A percentile compares a stretch with the other conserved stretches of the same genome.
phyloP scores from a whole-genome alignment of 2,329 filamentous ascomycete species.

The Venturia asperata region DNA sequence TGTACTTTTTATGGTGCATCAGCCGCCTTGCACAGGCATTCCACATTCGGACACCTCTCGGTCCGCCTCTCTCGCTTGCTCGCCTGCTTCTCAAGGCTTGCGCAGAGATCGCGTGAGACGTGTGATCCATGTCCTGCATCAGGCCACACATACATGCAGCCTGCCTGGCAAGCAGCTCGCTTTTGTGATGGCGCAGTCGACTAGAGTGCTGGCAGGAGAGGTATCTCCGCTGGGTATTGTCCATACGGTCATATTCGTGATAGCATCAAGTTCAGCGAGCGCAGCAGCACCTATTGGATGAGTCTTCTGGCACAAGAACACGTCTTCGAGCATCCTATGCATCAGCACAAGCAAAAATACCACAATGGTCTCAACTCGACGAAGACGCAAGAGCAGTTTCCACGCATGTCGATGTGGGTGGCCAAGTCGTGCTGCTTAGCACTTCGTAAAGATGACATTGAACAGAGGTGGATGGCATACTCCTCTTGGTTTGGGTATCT shows the following conservation, averaged over 20 bases:
- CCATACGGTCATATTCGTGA: conserved; percentile 6
- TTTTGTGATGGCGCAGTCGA: conserved; percentile 18
- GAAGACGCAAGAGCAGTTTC: not conserved
- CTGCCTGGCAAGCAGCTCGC: conserved; percentile 24
- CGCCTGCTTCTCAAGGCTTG: conserved; percentile 1
- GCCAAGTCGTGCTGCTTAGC: too few relatives aligned
- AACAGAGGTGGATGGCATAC: not conserved
- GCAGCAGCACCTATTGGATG: not conserved
- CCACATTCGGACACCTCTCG: conserved; percentile 10
- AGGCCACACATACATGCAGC: conserved; percentile 17
- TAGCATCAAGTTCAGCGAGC: conserved; percentile 19
- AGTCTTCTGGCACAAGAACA: not conserved
- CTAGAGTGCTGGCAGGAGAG: conserved; percentile 21
- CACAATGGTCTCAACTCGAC: not conserved
- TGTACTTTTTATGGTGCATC: not conserved
- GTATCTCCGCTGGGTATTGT: not conserved
- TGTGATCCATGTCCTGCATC: conserved; percentile 21
- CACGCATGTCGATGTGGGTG: not conserved
- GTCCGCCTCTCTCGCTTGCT: conserved; percentile 6
- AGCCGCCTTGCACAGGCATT: not conserved
- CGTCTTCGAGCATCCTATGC: not conserved
- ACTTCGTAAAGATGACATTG: not conserved
- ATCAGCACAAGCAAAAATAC: not conserved
- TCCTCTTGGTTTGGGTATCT: not conserved
- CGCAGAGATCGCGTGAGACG: conserved; percentile 18